Evolutionary conservation across 192 early-diverging fungal genomes (phyloP), one percentile per base, ranked within the genome.

Genomic region (Coemansia sp.): DNA sequence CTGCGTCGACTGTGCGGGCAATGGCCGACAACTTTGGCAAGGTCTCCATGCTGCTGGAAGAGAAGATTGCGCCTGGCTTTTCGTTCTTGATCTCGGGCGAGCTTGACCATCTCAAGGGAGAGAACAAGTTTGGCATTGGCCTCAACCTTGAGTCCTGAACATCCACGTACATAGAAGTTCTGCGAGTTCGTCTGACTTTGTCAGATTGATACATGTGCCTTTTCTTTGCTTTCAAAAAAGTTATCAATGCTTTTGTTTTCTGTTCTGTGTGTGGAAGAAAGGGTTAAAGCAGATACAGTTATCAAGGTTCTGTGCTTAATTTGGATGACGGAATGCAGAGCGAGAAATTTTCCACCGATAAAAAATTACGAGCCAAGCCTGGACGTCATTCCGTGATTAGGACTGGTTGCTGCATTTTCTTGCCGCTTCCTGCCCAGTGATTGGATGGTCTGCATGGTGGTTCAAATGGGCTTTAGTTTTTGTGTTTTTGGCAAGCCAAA

Each of bases 81-180:
- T 90, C 89, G 43, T 95, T 98, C 87, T 72, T 93, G 48, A 76
- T 97, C 54, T 86, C 90, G 32, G 96, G 94, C 62, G 98, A 99
- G 80, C 87, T 99, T 76, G 98, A 99, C 79, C 98, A 99, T 72
- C 85, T 92, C 63, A 95, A 97, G 88, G 90, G 90, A 62, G 84
- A 87, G 78, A 90, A 89, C 83, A 87, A 88, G 80, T 90, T 92
- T 77, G 95, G 95, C 58, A 71, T 94, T 74, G 95, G 93, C 45
- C 89, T 95, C 71, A 90, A 89, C 81, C 84, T 94, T 67, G 93
- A 93, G 82, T 91, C 89, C 58, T 95, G 92, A 86, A 55, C 18
- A 46, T 40, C 3, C 32, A 48, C 15, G 36, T 64, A 64, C 39
- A 64, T 21, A 61, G 46, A 47, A 47, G n/a, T n/a, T 47, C n/a